A percentile compares a stretch with the other conserved stretches of the same genome.
These are phyloP conservation scores for Pugionium dolabratum DNA, from an alignment of 345 rosid genomes.

Conservation along the genomic window DNA sequence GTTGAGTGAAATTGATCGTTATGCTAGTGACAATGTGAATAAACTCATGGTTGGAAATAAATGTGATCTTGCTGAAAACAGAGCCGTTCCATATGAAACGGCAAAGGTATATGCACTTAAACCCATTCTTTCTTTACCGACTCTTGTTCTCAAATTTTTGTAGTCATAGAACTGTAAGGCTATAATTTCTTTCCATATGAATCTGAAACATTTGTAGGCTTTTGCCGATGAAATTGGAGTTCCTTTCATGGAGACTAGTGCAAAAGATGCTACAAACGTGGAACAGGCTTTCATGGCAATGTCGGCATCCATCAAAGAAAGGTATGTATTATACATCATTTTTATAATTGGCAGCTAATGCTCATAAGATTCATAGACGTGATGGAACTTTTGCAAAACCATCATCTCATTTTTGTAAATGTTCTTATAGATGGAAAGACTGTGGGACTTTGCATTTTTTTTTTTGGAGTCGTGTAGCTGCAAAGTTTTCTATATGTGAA, in stretches of 20 bases:
- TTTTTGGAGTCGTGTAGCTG: too few relatives aligned
- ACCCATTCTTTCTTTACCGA: neutral
- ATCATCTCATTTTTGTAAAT: neutral
- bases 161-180: neutral
- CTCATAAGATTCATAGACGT: conserved; percentile 10
- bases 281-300: conserved; percentile 84
- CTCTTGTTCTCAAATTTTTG: conserved; percentile 10
- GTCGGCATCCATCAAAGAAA: conserved; percentile 74
- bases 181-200: neutral
- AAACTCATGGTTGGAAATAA: conserved; percentile 38
- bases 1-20: conserved; percentile 49
- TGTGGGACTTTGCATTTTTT: too few relatives aligned
- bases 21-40: conserved; percentile 77
- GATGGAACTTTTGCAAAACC: neutral
- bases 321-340: conserved; percentile 39
- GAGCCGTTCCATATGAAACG: conserved; percentile 65
- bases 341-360: neutral
- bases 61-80: conserved; percentile 69
- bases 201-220: conserved; percentile 44
- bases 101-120: conserved; percentile 55
- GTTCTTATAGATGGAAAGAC: too few relatives aligned
- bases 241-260: conserved; percentile 83
- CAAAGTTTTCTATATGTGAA: too few relatives aligned
- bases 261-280: conserved; percentile 71
- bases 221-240: conserved; percentile 79